phyloP scores from a whole-genome alignment of 768 basidiomycete species.

The Krasilnikovozyma curviuscula region DNA sequence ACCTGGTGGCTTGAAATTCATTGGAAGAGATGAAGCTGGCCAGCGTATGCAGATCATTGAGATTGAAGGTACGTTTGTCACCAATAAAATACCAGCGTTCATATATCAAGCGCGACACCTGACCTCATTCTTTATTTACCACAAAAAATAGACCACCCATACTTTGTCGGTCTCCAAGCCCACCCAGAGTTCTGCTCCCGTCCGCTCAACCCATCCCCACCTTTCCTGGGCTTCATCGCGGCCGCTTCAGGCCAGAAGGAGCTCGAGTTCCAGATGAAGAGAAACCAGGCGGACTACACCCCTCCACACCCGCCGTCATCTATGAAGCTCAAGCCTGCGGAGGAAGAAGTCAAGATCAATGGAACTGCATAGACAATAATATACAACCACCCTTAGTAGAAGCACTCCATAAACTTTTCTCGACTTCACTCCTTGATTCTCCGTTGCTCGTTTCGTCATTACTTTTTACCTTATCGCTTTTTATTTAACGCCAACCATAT shows the following conservation, averaged over 20 bases:
- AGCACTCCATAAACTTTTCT: too few relatives aligned
- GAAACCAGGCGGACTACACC: conserved; percentile 35
- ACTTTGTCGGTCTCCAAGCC: conserved; percentile 81
- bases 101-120: too few relatives aligned
- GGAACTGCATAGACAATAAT: too few relatives aligned
- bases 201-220: conserved; percentile 88
- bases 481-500: too few relatives aligned
- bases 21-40: conserved; percentile 83
- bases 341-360: conserved; percentile 22
- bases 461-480: too few relatives aligned
- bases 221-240: conserved; percentile 88
- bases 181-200: conserved; percentile 98
- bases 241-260: conserved; percentile 43
- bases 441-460: too few relatives aligned
- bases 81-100: too few relatives aligned
- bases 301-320: conserved; percentile 25
- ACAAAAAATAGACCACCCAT: conserved; percentile 55
- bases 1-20: conserved; percentile 42
- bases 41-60: conserved; percentile 96
- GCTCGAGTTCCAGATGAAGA: conserved; percentile 50
- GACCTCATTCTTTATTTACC: too few relatives aligned
- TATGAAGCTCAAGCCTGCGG: conserved; percentile 20
- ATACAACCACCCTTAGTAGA: too few relatives aligned
- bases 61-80: conserved; percentile 42
- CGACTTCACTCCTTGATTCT: too few relatives aligned